A percentile compares a stretch with the other conserved stretches of the same genome.
Conservation (phyloP, 2,329 filamentous ascomycete species). For the Talaromyces piceae region DNA sequence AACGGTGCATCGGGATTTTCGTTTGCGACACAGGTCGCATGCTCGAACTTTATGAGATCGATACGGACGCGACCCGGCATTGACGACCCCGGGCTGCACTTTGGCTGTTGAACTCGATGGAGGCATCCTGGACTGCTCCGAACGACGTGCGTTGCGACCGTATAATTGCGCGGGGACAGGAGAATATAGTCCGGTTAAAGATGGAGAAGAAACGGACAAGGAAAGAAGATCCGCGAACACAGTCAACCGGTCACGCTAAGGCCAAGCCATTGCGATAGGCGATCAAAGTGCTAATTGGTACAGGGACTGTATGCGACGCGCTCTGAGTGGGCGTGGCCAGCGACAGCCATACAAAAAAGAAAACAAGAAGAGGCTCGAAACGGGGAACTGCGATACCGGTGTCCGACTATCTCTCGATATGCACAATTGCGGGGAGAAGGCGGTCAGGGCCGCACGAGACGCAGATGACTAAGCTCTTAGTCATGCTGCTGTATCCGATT, state of each 20-base stretch:
- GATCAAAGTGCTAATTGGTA: not conserved
- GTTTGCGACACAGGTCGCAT: constrained; percentile 52
- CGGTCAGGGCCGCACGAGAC: not conserved
- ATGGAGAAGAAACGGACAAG: not conserved
- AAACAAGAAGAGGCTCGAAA: not conserved
- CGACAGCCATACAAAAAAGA: not conserved
- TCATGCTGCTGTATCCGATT: not conserved
- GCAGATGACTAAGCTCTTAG: constrained; percentile 4
- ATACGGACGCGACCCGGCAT: constrained; percentile 47
- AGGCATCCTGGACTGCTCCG: not conserved
- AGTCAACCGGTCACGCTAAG: not conserved
- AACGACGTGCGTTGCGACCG: not conserved
- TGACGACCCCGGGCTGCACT: constrained; percentile 29
- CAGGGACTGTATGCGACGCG: not conserved
- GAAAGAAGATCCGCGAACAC: not conserved
- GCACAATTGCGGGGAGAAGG: not conserved
- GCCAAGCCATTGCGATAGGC: not conserved
- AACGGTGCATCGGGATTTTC: constrained; percentile 56
- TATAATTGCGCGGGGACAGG: not conserved
- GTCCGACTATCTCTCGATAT: not conserved
- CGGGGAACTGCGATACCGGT: not conserved
- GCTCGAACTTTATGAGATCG: constrained; percentile 56
- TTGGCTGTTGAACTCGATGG: constrained; percentile 19
- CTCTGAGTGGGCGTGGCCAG: not conserved
- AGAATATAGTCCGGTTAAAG: not conserved